phyloP scores from a whole-genome alignment of 2,329 filamentous ascomycete genomes.

The Trichoderma pleuroti region DNA sequence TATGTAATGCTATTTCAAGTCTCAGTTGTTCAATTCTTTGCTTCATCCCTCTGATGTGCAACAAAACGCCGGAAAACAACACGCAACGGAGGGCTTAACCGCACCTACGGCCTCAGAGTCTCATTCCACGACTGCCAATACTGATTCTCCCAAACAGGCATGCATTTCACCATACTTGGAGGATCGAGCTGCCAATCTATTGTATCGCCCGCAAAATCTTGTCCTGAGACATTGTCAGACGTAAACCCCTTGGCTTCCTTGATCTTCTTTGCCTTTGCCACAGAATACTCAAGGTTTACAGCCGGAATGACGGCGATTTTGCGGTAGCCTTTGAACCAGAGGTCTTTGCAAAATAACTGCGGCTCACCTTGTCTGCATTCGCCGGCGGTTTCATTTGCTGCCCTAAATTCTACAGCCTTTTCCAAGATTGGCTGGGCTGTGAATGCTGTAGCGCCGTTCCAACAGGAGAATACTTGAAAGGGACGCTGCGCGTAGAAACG shows the following conservation, averaged over 20 bases:
- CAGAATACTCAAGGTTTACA: slow-evolving; percentile 53
- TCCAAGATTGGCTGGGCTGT: slow-evolving; percentile 45
- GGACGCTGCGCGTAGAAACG: slow-evolving; percentile 39
- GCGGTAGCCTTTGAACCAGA: slow-evolving; percentile 48
- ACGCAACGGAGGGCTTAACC: neutral
- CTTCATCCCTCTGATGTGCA: neutral
- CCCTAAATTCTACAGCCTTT: slow-evolving; percentile 39
- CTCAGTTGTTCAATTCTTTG: neutral
- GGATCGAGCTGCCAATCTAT: slow-evolving; percentile 44
- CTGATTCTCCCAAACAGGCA: slow-evolving; percentile 41
- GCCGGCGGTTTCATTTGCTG: slow-evolving; percentile 19
- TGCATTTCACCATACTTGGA: slow-evolving; percentile 47
- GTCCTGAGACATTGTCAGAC: slow-evolving; percentile 30
- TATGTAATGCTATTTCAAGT: neutral
- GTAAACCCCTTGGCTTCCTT: slow-evolving; percentile 50
- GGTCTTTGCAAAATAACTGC: slow-evolving; percentile 53
- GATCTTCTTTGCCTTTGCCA: slow-evolving; percentile 41
- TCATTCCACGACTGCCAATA: slow-evolving; percentile 38
- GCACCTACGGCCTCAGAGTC: slow-evolving; percentile 3
- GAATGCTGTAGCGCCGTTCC: slow-evolving; percentile 55
- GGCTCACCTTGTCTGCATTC: slow-evolving; percentile 56
- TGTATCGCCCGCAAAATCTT: slow-evolving; percentile 27
- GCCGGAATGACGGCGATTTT: slow-evolving; percentile 54
- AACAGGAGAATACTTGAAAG: slow-evolving; percentile 59
- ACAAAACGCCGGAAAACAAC: neutral